Evolutionary conservation across 805 yeast species (phyloP).

Genomic region (Yarrowia osloensis): DNA sequence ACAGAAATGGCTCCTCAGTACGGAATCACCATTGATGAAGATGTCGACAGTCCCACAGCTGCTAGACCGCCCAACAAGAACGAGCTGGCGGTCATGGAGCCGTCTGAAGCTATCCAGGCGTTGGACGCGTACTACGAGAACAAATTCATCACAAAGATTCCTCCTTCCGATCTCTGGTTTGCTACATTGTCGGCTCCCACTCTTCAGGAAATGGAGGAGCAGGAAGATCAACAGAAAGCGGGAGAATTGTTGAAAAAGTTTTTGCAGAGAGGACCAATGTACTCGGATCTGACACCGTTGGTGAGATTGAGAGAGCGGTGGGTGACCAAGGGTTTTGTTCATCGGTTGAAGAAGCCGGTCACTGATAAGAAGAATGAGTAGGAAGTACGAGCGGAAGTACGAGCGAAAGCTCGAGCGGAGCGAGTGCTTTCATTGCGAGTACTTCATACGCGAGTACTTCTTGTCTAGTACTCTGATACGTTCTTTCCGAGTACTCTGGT

Average conservation of each 20-base stretch:
- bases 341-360: not conserved
- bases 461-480: too few relatives aligned
- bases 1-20: conserved; percentile 29
- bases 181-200: conserved; percentile 14
- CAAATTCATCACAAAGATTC: conserved; percentile 16
- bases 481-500: too few relatives aligned
- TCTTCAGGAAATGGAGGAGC: conserved; percentile 23
- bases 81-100: conserved; percentile 5
- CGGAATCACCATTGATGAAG: conserved; percentile 9
- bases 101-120: conserved; percentile 4
- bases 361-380: not conserved
- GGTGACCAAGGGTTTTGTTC: conserved; percentile 17
- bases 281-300: conserved; percentile 13
- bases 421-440: not conserved
- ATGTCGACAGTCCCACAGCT: not conserved
- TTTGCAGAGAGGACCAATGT: conserved; percentile 6
- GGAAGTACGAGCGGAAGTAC: too few relatives aligned
- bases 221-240: not conserved
- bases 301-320: conserved; percentile 27
- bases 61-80: conserved; percentile 9
- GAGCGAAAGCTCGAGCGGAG: not conserved
- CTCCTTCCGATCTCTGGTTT: conserved; percentile 27
- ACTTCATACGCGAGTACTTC: too few relatives aligned
- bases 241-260: conserved; percentile 11
- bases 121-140: conserved; percentile 10